phyloP scores from a whole-genome alignment of 139 green algal species.

The Chlorella sorokiniana region DNA sequence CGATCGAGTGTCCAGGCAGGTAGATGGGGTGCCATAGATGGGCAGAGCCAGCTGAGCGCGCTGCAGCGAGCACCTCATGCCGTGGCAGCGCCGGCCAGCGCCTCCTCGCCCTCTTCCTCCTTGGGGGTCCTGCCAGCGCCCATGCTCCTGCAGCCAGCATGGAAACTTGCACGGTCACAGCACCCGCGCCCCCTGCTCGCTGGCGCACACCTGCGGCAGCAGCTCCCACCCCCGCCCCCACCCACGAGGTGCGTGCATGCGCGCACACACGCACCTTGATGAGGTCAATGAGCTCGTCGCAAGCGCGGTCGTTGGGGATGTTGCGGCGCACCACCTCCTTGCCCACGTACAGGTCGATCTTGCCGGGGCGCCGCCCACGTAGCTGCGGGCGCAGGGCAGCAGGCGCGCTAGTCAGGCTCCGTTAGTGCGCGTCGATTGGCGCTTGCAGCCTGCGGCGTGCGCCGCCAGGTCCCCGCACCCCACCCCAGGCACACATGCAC shows the following conservation, averaged over 20 bases:
- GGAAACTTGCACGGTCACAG: neutral
- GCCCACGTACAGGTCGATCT: constrained; percentile 99
- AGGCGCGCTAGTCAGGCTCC: no score
- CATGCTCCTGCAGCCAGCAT: constrained; percentile 69
- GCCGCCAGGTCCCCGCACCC: no score
- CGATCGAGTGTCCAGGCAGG: no score
- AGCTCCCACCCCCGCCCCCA: neutral
- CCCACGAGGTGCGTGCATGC: neutral
- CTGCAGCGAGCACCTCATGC: neutral
- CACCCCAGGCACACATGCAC: no score
- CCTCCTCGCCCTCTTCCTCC: constrained; percentile 70
- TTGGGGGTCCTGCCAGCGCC: constrained; percentile 84
- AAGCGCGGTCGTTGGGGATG: constrained; percentile 87
- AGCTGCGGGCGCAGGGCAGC: constrained; percentile 42
- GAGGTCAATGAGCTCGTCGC: constrained; percentile 92
- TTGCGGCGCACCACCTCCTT: constrained; percentile 95
- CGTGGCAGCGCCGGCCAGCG: constrained; percentile 12
- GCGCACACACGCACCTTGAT: constrained; percentile 80
- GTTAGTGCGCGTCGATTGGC: no score
- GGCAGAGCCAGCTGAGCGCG: no score
- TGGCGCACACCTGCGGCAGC: neutral
- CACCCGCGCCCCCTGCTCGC: neutral
- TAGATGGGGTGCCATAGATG: no score
- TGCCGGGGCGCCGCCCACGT: constrained; percentile 83
- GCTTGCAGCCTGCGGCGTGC: neutral